These are phyloP conservation scores for Hebeloma cylindrosporum DNA, from an alignment of 768 basidiomycete genomes.

Conservation along the genomic window DNA sequence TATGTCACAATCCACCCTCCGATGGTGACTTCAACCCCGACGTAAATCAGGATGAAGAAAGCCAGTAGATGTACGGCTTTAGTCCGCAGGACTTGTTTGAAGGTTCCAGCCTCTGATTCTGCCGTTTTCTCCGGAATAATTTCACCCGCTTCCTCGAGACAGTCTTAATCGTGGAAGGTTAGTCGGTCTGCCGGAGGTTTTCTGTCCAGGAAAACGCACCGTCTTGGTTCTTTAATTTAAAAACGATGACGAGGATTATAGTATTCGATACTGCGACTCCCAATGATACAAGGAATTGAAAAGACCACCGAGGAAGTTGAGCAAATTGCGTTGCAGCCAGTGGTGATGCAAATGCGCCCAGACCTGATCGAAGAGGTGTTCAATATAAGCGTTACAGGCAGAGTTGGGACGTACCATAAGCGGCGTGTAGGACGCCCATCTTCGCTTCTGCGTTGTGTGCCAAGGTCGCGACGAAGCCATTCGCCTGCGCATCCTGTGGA, in stretches of 20 bases:
- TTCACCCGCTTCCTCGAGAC: constrained; percentile 54
- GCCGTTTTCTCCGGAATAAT: constrained; percentile 34
- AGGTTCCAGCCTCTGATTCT: constrained; percentile 36
- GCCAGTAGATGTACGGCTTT: constrained; percentile 63
- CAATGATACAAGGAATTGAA: constrained; percentile 73
- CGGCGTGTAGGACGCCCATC: constrained; percentile 52
- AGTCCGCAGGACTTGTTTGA: constrained; percentile 50
- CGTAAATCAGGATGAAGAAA: constrained; percentile 63
- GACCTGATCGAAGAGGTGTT: constrained; percentile 37
- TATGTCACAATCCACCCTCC: constrained; percentile 75
- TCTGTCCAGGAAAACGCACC: constrained; percentile 39
- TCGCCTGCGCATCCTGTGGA: constrained; percentile 66
- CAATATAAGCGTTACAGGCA: not conserved
- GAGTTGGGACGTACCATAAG: constrained; percentile 47
- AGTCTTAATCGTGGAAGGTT: too few species aligned
- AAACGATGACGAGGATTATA: constrained; percentile 51
- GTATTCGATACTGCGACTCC: constrained; percentile 63
- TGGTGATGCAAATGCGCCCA: constrained; percentile 67
- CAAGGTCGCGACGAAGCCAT: constrained; percentile 64
- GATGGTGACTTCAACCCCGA: constrained; percentile 66
- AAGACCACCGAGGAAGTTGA: constrained; percentile 64
- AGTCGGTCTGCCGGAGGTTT: too few species aligned
- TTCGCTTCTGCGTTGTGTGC: constrained; percentile 56
- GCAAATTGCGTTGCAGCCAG: constrained; percentile 83
- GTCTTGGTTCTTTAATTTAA: constrained; percentile 70